Percentiles rank a stretch among this genome's conserved stretches.
These are phyloP conservation scores for Botryotinia calthae DNA, from an alignment of 2,329 filamentous ascomycete species.

Conservation along the genomic window DNA sequence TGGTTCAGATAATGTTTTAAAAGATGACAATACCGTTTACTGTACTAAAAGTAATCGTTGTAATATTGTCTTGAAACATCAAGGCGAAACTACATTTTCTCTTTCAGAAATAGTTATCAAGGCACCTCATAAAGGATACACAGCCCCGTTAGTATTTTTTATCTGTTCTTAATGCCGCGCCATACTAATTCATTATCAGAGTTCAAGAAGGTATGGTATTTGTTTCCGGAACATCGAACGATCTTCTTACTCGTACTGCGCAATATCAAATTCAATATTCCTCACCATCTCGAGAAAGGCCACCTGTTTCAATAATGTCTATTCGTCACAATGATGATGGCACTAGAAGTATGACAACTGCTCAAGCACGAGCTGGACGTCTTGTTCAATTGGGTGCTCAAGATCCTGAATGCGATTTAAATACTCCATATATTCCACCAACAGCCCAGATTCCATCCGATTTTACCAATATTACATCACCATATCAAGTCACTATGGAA, in stretches of 20 bases:
- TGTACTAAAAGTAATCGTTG: constrained; percentile 85
- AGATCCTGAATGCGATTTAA: constrained; percentile 42
- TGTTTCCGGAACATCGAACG: constrained; percentile 78
- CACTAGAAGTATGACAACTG: constrained; percentile 48
- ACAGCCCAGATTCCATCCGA: constrained; percentile 57
- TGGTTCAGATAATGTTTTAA: constrained; percentile 76
- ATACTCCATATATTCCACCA: constrained; percentile 29
- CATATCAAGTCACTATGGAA: constrained; percentile 57
- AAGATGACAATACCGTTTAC: constrained; percentile 80
- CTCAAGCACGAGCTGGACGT: constrained; percentile 46
- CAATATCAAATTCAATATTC: constrained; percentile 71
- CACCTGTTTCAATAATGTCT: constrained; percentile 45
- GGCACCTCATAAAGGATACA: constrained; percentile 75
- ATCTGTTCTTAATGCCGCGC: background rate
- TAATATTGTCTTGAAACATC: constrained; percentile 81
- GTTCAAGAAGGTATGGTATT: constrained; percentile 92
- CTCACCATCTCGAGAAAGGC: constrained; percentile 35
- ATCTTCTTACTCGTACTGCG: constrained; percentile 69
- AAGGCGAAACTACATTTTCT: constrained; percentile 75
- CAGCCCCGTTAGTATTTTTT: constrained; percentile 70
- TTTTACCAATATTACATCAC: constrained; percentile 48
- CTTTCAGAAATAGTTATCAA: constrained; percentile 86
- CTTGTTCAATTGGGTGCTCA: constrained; percentile 44
- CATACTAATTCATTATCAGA: constrained; percentile 45
- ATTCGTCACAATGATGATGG: constrained; percentile 54